A percentile compares a stretch with the other conserved stretches of the same genome.
phyloP scores from a whole-genome alignment of 495 filamentous ascomycete genomes.

The Hypoxylon subgilvum region DNA sequence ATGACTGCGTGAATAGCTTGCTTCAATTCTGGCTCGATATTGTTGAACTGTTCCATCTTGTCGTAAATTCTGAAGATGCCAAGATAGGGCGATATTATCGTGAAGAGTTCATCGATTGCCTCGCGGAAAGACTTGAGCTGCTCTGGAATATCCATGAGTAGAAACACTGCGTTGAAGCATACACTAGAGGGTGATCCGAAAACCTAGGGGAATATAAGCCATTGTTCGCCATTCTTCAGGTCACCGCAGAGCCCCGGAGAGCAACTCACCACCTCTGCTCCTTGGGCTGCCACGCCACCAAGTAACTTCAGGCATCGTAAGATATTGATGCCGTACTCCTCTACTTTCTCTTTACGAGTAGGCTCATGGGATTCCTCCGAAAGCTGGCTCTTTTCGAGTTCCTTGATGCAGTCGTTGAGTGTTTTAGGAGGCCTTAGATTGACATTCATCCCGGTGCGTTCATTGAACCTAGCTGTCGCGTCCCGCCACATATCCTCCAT shows the following conservation, averaged over 20 bases:
- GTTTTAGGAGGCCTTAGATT: too few species aligned
- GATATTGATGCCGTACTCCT: conserved; percentile 13
- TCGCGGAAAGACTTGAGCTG: conserved; percentile 33
- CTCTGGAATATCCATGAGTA: conserved; percentile 38
- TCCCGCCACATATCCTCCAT: too few species aligned
- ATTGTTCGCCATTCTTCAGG: too few species aligned
- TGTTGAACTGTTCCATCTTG: conserved; percentile 31
- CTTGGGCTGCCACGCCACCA: conserved; percentile 33
- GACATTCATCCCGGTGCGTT: too few species aligned
- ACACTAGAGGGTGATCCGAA: conserved; percentile 28
- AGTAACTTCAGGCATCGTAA: conserved; percentile 35
- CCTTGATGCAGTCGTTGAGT: too few species aligned
- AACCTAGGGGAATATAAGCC: neutral
- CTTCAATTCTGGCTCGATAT: conserved; percentile 29
- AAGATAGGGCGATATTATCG: conserved; percentile 30
- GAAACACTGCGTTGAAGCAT: conserved; percentile 39
- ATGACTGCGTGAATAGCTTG: conserved; percentile 34
- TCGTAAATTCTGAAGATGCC: conserved; percentile 39
- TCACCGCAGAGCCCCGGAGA: neutral
- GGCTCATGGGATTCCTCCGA: too few species aligned
- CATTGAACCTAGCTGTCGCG: too few species aligned
- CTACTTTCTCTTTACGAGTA: too few species aligned
- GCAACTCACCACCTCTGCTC: conserved; percentile 27
- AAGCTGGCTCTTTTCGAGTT: too few species aligned
- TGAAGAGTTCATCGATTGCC: conserved; percentile 36